Conservation (phyloP, 768 basidiomycete genomes). For the Xerocomellus intermedius region DNA sequence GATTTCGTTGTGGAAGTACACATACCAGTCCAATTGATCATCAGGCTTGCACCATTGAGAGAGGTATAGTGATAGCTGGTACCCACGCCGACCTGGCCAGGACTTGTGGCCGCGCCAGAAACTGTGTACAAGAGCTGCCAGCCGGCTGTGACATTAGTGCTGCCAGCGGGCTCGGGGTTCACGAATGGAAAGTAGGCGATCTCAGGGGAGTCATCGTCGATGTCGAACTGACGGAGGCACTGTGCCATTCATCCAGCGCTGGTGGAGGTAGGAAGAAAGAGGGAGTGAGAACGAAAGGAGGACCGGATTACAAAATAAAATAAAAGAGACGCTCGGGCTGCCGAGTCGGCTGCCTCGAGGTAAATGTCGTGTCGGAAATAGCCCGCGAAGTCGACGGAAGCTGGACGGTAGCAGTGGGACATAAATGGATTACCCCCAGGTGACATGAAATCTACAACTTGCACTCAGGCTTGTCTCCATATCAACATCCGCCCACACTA, state of each 20-base stretch:
- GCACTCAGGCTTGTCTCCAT: conserved; percentile 13
- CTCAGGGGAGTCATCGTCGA: conserved; percentile 68
- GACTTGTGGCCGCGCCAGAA: conserved; percentile 45
- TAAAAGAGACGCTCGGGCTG: conserved; percentile 19
- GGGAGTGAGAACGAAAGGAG: conserved; percentile 11
- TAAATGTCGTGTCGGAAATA: conserved; percentile 26
- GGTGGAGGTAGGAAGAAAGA: conserved; percentile 2
- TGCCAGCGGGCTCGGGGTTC: conserved; percentile 45
- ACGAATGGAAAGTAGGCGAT: conserved; percentile 59
- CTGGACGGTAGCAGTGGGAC: background rate
- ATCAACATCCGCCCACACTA: conserved; percentile 14
- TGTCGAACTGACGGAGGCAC: conserved; percentile 36
- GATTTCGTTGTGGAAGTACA: conserved; percentile 4
- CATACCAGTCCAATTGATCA: conserved; percentile 63
- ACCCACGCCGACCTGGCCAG: conserved; percentile 51
- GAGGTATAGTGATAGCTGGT: conserved; percentile 64
- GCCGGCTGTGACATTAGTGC: conserved; percentile 49
- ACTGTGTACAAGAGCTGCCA: conserved; percentile 65
- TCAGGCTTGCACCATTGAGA: conserved; percentile 52
- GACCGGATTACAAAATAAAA: conserved; percentile 1
- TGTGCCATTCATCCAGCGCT: conserved; percentile 36
- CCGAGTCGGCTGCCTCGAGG: conserved; percentile 32
- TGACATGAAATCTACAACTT: no score
- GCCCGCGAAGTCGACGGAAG: conserved; percentile 9
- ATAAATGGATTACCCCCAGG: background rate